Percentiles rank a stretch among this genome's conserved stretches.
Evolutionary conservation across 257 asterid genomes (phyloP).

Genomic region (Ligustrum vulgare): DNA sequence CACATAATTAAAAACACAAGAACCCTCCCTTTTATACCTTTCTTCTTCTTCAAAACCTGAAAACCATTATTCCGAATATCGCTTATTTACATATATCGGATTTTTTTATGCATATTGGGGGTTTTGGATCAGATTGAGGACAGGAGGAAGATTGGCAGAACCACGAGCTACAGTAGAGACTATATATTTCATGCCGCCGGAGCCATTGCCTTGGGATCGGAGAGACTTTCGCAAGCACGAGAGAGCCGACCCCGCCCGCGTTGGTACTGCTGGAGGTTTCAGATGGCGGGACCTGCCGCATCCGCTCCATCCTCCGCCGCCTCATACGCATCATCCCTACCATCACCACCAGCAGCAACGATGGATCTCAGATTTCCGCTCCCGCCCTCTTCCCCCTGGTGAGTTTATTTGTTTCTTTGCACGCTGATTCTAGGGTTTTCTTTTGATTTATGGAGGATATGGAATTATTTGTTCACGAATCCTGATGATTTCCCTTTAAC

Average conservation of each 20-base stretch:
- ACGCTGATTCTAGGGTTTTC: conserved; percentile 9
- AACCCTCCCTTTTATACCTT: too few species aligned
- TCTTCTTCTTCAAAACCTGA: neutral
- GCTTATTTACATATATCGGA: neutral
- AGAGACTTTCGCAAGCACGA: conserved; percentile 89
- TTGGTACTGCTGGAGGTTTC: conserved; percentile 54
- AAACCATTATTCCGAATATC: neutral
- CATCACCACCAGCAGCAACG: conserved; percentile 47
- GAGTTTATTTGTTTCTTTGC: conserved; percentile 25
- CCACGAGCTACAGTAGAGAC: neutral
- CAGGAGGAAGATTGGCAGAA: neutral
- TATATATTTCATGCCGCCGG: conserved; percentile 77
- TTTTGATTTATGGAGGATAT: conserved; percentile 5
- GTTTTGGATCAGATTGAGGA: neutral
- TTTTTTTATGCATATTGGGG: neutral
- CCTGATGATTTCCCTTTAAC: neutral
- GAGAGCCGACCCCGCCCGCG: conserved; percentile 58
- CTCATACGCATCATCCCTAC: conserved; percentile 43
- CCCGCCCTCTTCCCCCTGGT: conserved; percentile 73
- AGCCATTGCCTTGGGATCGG: conserved; percentile 96
- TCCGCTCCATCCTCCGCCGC: conserved; percentile 42
- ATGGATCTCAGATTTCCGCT: conserved; percentile 71
- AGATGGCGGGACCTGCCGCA: conserved; percentile 76
- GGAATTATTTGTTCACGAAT: neutral
- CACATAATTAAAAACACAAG: neutral